Conservation (phyloP, 2,329 filamentous ascomycete genomes). For the Lomentospora prolificans region DNA sequence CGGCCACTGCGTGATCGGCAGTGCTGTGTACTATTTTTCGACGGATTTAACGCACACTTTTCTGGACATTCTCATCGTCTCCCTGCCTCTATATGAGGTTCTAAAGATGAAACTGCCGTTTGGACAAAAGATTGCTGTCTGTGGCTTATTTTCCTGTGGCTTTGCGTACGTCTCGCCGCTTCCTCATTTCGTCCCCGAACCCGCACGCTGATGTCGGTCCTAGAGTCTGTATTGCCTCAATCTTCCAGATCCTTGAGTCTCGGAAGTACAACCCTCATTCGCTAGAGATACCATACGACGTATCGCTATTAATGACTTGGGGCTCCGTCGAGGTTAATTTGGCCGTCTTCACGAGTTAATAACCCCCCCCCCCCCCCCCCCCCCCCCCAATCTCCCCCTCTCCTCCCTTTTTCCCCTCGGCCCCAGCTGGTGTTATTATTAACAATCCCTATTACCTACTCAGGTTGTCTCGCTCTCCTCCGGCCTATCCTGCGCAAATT, state of each 20-base stretch:
- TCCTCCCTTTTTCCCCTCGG: too few species aligned
- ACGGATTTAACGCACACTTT: constrained; percentile 21
- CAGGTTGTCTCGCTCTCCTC: background rate
- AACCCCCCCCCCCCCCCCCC: background rate
- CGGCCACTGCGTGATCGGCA: constrained; percentile 20
- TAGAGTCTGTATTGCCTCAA: constrained; percentile 19
- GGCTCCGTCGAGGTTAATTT: background rate
- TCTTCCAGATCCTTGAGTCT: constrained; percentile 18
- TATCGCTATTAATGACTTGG: background rate
- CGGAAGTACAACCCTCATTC: constrained; percentile 13
- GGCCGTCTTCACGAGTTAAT: background rate
- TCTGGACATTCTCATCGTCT: constrained; percentile 22
- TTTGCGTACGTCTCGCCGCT: constrained; percentile 14
- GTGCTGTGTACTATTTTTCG: constrained; percentile 22
- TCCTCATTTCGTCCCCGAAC: background rate
- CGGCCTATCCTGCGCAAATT: background rate
- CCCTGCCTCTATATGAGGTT: constrained; percentile 21
- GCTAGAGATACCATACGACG: background rate
- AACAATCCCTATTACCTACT: background rate
- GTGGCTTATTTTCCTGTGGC: constrained; percentile 20
- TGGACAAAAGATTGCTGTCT: constrained; percentile 19
- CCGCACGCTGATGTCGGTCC: background rate
- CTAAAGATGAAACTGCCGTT: constrained; percentile 19
- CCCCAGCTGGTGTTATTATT: too few species aligned
- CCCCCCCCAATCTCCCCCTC: background rate